These are phyloP conservation scores for Vitis cinerea DNA, from an alignment of 164 flowering plant genomes.

Conservation along the genomic window DNA sequence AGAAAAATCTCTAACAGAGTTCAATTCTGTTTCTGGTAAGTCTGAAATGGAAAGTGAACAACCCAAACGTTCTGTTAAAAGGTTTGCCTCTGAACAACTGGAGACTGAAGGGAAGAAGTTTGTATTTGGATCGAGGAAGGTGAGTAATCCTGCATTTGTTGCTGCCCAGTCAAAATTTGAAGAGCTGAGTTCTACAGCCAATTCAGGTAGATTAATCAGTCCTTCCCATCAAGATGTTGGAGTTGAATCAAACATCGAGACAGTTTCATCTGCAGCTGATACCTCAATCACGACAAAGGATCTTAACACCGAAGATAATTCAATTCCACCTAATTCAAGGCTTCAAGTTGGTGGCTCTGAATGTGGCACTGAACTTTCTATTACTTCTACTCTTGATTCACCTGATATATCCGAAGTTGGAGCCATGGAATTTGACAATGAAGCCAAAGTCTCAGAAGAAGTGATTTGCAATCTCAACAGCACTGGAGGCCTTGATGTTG, in stretches of 20 bases:
- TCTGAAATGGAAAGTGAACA: constrained; percentile 41
- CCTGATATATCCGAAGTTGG: constrained; percentile 59
- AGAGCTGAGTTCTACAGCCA: constrained; percentile 53
- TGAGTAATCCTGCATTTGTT: constrained; percentile 63
- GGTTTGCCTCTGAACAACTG: constrained; percentile 48
- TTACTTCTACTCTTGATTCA: constrained; percentile 85
- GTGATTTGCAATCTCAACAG: constrained; percentile 15
- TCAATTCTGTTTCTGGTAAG: constrained; percentile 18
- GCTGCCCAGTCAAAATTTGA: constrained; percentile 81
- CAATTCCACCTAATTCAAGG: constrained; percentile 25
- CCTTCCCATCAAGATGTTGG: constrained; percentile 36
- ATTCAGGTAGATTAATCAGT: constrained; percentile 31
- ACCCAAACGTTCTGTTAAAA: constrained; percentile 39
- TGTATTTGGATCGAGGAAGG: constrained; percentile 55
- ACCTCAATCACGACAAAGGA: constrained; percentile 32
- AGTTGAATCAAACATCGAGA: constrained; percentile 33
- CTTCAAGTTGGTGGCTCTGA: constrained; percentile 65
- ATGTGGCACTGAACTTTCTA: constrained; percentile 78
- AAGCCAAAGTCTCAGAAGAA: constrained; percentile 25
- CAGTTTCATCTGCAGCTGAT: constrained; percentile 34
- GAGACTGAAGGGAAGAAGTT: constrained; percentile 52
- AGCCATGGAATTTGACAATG: constrained; percentile 26
- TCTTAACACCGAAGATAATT: constrained; percentile 27
- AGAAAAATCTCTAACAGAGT: constrained; percentile 16
- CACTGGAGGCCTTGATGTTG: constrained; percentile 12